A percentile compares a stretch with the other conserved stretches of the same genome.
phyloP scores from a whole-genome alignment of 1,139 yeast species.

The Kodamaea sp. region DNA sequence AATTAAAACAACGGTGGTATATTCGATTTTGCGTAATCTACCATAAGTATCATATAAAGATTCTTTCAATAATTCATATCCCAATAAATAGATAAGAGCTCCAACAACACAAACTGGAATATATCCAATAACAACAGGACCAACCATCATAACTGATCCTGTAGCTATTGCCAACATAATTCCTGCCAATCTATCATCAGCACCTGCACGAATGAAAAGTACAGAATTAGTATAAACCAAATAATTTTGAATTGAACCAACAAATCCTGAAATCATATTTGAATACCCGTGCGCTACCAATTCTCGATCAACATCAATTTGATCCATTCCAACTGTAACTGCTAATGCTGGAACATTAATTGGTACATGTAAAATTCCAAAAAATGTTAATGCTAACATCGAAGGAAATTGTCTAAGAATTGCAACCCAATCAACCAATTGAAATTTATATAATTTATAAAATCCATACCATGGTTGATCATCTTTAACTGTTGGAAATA shows the following conservation, averaged over 20 bases:
- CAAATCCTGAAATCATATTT: conserved; percentile 77
- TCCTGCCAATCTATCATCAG: conserved; percentile 86
- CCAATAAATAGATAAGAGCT: conserved; percentile 80
- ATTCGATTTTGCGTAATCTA: conserved; percentile 70
- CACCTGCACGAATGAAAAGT: conserved; percentile 89
- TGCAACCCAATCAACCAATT: conserved; percentile 68
- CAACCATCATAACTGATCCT: conserved; percentile 72
- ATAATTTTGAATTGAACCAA: conserved; percentile 90
- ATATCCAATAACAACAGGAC: conserved; percentile 89
- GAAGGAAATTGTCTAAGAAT: conserved; percentile 75
- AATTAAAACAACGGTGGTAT: conserved; percentile 75
- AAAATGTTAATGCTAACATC: conserved; percentile 92
- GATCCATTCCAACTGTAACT: conserved; percentile 81
- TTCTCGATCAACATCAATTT: conserved; percentile 87
- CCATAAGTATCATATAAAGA: conserved; percentile 84
- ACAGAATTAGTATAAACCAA: conserved; percentile 92
- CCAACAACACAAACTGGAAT: conserved; percentile 97
- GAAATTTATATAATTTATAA: conserved; percentile 68
- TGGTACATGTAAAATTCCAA: conserved; percentile 94
- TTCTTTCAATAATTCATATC: conserved; percentile 85
- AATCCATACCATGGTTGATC: conserved; percentile 87
- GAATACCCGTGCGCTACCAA: conserved; percentile 93
- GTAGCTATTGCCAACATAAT: conserved; percentile 82
- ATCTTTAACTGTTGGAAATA: conserved; percentile 65
- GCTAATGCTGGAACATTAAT: conserved; percentile 97